Evolutionary conservation across 331 rosid species (phyloP), one percentile per base, ranked within the genome.

Genomic region (Quercus phellos): DNA sequence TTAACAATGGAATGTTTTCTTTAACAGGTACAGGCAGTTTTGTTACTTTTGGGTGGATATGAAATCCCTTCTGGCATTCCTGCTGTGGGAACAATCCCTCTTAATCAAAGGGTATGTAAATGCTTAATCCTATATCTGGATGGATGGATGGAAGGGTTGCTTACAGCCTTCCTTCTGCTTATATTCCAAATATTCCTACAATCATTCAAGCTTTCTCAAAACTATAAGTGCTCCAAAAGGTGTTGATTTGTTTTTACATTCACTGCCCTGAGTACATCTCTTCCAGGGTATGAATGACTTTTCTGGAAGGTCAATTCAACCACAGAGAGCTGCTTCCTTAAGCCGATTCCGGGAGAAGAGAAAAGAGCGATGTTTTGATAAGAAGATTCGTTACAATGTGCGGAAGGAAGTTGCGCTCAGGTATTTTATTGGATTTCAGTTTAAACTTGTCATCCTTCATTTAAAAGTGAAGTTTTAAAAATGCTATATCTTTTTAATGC

Each of bases 11-110:
- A 56, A 2, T 21, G 26, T 21, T 19, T 56, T 56, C 53, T 46
- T 60, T 76, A 61, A 59, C 81, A 94, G 98, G 97, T 94, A 80
- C 98, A 94, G 87, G 97, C 97, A 9, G 97, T 94, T 42, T 81
- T 94, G 63, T 86, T 94, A 74, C 95, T 94, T 75, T 84, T 94
- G 86, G 97, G 93, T 60, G 94, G 91, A 71, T 85, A 81, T 69
- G 97, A 94, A 71, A 82, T 87, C 71, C 88, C 90, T 73, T 79
- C 86, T 63, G 88, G 75, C 3, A 74, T 71, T 29, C 89, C 96
- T 71, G 83, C 90, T 10, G 71, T 61, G 79, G 90, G 88, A 55
- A 38, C 83, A 10, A 68, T 34, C 29, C 82, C 88, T 61, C 34
- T 79, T 75, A 80, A 67, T 74, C 88, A 78, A 71, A 75, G 84